Percentiles rank a stretch among this genome's conserved stretches.
These are phyloP conservation scores for Russula griseocarnosa DNA, from an alignment of 768 basidiomycete species.

Conservation along the genomic window DNA sequence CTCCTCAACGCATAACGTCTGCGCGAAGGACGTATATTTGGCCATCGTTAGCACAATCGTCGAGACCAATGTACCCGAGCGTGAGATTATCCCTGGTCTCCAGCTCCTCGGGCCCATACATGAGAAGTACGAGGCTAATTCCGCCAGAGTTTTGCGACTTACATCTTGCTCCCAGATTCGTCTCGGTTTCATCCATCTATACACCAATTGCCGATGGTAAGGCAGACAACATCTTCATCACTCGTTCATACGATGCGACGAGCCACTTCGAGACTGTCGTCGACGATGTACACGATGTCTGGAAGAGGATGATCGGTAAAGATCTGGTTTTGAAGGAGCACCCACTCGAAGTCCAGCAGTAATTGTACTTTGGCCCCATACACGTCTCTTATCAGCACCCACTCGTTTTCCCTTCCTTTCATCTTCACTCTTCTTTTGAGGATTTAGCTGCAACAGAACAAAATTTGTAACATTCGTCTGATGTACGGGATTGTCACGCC, in stretches of 20 bases:
- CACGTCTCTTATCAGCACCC: slow-evolving; percentile 1
- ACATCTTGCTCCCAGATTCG: slow-evolving; percentile 56
- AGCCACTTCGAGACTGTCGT: slow-evolving; percentile 99
- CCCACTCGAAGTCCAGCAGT: slow-evolving; percentile 61
- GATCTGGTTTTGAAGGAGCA: slow-evolving; percentile 86
- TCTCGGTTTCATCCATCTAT: slow-evolving; percentile 84
- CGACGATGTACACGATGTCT: slow-evolving; percentile 95
- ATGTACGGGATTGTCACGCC: slow-evolving; percentile 3
- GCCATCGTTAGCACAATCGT: slow-evolving; percentile 99
- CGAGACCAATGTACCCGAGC: slow-evolving; percentile 88
- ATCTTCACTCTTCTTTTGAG: background rate
- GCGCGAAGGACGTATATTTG: slow-evolving; percentile 90
- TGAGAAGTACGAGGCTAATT: slow-evolving; percentile 68
- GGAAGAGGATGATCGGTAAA: slow-evolving; percentile 77
- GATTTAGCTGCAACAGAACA: slow-evolving; percentile 19
- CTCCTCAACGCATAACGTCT: slow-evolving; percentile 95
- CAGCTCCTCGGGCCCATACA: slow-evolving; percentile 87
- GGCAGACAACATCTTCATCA: slow-evolving; percentile 92
- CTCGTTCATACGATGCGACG: slow-evolving; percentile 96
- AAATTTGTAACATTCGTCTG: slow-evolving; percentile 21
- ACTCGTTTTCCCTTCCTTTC: slow-evolving; percentile 7
- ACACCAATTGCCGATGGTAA: slow-evolving; percentile 79
- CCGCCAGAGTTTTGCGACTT: background rate
- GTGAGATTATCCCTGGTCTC: slow-evolving; percentile 89
- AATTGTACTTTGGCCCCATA: slow-evolving; percentile 22